These are phyloP conservation scores for Claviceps maximensis DNA, from an alignment of 2,329 filamentous ascomycete genomes.

Conservation along the genomic window DNA sequence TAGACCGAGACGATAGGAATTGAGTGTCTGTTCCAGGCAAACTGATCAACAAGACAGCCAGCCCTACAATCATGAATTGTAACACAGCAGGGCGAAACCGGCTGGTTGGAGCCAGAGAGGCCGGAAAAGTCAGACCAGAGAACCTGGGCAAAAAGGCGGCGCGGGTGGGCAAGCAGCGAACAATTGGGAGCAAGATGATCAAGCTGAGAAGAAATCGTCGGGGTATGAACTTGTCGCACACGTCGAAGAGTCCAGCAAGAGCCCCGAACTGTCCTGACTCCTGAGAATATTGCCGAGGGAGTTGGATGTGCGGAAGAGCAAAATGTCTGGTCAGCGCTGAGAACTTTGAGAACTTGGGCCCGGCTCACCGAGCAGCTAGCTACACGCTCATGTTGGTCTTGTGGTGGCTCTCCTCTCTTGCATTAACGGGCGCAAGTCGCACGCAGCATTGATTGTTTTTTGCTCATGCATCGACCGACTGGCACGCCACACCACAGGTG, in stretches of 20 bases:
- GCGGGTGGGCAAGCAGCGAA: neutral
- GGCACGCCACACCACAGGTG: neutral
- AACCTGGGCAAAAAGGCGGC: neutral
- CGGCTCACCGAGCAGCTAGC: neutral
- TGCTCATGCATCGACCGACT: neutral
- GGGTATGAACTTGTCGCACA: neutral
- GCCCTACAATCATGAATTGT: neutral
- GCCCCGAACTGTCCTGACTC: neutral
- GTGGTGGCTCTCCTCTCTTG: neutral
- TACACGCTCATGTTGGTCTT: neutral
- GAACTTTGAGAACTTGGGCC: neutral
- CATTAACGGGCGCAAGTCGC: neutral
- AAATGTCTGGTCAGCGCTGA: too few species aligned
- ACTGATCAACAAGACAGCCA: neutral
- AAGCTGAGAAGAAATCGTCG: neutral
- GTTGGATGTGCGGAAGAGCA: neutral
- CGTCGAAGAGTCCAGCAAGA: neutral
- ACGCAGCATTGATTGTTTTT: neutral
- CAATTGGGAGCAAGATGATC: neutral
- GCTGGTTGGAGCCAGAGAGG: neutral
- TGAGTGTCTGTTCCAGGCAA: neutral
- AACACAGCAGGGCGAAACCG: neutral
- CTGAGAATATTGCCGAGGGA: neutral
- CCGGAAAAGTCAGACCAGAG: neutral
- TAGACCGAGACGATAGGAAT: neutral